phyloP scores from a whole-genome alignment of 2,329 filamentous ascomycete species.

The Sarocladiaceae sp. region DNA sequence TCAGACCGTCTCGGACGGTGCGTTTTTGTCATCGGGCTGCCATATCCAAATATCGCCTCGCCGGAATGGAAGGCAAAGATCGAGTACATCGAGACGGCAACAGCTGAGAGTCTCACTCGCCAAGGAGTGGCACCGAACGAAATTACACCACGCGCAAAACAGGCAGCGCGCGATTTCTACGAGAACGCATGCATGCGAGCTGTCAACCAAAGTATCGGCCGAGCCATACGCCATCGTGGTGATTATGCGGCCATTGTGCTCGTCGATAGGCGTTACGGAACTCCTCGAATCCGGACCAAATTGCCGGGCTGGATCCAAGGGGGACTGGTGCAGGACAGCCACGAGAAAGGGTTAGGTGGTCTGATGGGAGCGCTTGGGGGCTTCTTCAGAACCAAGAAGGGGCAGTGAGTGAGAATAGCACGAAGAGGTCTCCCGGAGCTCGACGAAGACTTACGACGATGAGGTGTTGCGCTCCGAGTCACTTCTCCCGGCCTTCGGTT shows the following conservation, averaged over 20 bases:
- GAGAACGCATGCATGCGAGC: constrained; percentile 95
- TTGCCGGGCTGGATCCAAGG: constrained; percentile 83
- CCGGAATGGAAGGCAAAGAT: constrained; percentile 92
- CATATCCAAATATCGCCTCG: constrained; percentile 84
- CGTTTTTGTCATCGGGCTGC: constrained; percentile 85
- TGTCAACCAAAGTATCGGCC: constrained; percentile 92
- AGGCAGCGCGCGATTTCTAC: constrained; percentile 70
- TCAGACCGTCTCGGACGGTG: constrained; percentile 83
- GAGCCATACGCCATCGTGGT: constrained; percentile 78
- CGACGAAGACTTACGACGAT: too few relatives aligned
- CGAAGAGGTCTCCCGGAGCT: too few relatives aligned
- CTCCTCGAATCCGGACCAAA: constrained; percentile 66
- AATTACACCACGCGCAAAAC: constrained; percentile 34
- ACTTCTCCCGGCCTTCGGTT: too few relatives aligned
- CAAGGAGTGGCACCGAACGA: constrained; percentile 18
- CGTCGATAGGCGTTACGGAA: constrained; percentile 73
- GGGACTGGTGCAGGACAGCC: constrained; percentile 50
- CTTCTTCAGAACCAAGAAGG: constrained; percentile 52
- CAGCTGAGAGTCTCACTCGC: constrained; percentile 28
- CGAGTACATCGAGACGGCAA: constrained; percentile 70
- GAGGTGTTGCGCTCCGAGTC: too few relatives aligned
- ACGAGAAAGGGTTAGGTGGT: constrained; percentile 45
- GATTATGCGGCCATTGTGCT: constrained; percentile 91
- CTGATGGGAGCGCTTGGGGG: constrained; percentile 51
- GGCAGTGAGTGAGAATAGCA: neutral